Conservation (phyloP, 305 asterid genomes). For the Plantago lanceolata region DNA sequence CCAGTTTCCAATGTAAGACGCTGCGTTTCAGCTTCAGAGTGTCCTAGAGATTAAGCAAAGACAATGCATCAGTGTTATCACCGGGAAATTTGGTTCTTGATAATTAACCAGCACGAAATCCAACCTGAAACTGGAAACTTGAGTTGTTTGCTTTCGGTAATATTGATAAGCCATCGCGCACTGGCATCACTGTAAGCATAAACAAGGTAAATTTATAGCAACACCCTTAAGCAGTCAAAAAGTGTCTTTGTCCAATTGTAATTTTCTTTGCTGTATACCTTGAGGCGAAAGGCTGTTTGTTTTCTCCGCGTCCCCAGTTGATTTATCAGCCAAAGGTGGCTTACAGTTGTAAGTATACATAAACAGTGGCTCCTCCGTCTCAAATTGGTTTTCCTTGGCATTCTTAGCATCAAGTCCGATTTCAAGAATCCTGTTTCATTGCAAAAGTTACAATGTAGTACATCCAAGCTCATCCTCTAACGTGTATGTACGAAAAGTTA, state of each 20-base stretch:
- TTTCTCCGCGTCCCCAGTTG: conserved; percentile 14
- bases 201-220: not conserved
- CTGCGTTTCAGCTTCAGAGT: conserved; percentile 33
- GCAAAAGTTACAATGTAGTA: too few species aligned
- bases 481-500: not conserved
- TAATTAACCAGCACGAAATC: not conserved
- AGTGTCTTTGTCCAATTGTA: not conserved
- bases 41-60: conserved; percentile 24
- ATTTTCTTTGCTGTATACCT: conserved; percentile 28
- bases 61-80: not conserved
- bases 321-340: conserved; percentile 26
- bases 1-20: conserved; percentile 26
- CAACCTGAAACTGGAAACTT: conserved; percentile 40
- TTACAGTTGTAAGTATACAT: conserved; percentile 33
- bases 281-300: conserved; percentile 23
- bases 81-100: not conserved
- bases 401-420: conserved; percentile 16
- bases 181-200: conserved; percentile 34
- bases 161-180: conserved; percentile 22
- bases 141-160: conserved; percentile 31
- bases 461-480: not conserved
- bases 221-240: not conserved
- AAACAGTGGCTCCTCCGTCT: conserved; percentile 48
- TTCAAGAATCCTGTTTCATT: conserved; percentile 17
- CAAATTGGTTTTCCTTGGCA: conserved; percentile 22